Evolutionary conservation across 2,329 filamentous ascomycete species (phyloP).

Genomic region (Aspergillus aculeatus): DNA sequence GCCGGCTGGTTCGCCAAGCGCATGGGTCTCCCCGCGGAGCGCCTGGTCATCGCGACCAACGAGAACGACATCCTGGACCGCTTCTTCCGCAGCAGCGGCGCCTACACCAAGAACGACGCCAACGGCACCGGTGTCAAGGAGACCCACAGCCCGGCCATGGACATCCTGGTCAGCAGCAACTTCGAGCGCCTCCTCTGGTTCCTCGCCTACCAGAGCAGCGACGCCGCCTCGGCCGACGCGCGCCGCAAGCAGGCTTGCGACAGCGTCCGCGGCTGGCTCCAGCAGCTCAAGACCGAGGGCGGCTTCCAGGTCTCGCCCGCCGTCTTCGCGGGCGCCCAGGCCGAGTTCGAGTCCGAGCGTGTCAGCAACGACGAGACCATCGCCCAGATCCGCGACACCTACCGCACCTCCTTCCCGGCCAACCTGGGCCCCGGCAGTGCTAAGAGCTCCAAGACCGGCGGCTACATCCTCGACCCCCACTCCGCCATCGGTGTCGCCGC

Average conservation of each 20-base stretch:
- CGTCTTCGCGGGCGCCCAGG: slow-evolving; percentile 68
- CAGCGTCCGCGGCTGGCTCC: slow-evolving; percentile 75
- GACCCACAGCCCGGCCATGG: slow-evolving; percentile 93
- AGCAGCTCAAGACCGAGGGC: slow-evolving; percentile 74
- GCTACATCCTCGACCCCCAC: slow-evolving; percentile 91
- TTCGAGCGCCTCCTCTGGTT: slow-evolving; percentile 97
- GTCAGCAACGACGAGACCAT: slow-evolving; percentile 65
- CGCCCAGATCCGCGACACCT: slow-evolving; percentile 61
- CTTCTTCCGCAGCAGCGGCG: slow-evolving; percentile 81
- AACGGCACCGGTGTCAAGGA: slow-evolving; percentile 72
- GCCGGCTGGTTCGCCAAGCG: slow-evolving; percentile 82
- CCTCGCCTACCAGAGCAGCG: slow-evolving; percentile 68
- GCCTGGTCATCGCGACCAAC: slow-evolving; percentile 90
- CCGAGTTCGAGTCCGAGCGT: slow-evolving; percentile 77
- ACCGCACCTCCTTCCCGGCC: slow-evolving; percentile 55
- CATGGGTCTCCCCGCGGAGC: slow-evolving; percentile 86
- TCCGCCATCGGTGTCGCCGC: slow-evolving; percentile 83
- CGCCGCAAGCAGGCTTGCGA: slow-evolving; percentile 60
- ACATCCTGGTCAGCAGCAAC: slow-evolving; percentile 93
- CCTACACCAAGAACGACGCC: slow-evolving; percentile 80
- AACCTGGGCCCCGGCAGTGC: slow-evolving; percentile 33
- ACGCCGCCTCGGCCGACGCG: slow-evolving; percentile 42
- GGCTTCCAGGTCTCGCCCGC: slow-evolving; percentile 77
- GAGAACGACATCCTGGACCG: slow-evolving; percentile 96
- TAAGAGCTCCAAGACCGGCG: slow-evolving; percentile 46